These are phyloP conservation scores for Adiantum capillusveneris DNA, from an alignment of 75 land plant species.

Conservation along the genomic window DNA sequence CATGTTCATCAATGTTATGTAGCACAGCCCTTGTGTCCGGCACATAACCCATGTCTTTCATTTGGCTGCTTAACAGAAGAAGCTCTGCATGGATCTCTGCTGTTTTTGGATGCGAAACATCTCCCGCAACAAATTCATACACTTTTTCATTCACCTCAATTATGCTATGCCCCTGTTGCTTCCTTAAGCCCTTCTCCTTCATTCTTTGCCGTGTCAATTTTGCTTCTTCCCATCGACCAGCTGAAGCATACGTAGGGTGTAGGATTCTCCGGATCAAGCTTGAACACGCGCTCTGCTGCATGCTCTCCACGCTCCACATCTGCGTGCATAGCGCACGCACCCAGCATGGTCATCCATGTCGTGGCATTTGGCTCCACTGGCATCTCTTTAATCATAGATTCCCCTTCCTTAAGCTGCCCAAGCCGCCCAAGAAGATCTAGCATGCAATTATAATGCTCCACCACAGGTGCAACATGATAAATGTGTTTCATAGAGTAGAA, in stretches of 20 bases:
- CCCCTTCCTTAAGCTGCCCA: constrained; percentile 3
- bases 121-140: neutral
- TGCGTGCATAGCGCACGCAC: constrained; percentile 5
- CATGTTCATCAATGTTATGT: constrained; percentile 7
- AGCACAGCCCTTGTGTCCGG: constrained; percentile 6
- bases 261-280: neutral
- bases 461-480: neutral
- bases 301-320: neutral
- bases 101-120: neutral
- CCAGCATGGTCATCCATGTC: constrained; percentile 5
- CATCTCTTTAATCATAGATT: neutral
- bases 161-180: constrained; percentile 1
- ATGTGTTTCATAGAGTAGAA: neutral
- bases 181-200: constrained; percentile 9
- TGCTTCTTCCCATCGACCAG: constrained; percentile 17
- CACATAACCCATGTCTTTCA: constrained; percentile 2
- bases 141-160: constrained; percentile 1
- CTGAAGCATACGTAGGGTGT: constrained; percentile 14
- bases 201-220: constrained; percentile 3
- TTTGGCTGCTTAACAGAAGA: neutral
- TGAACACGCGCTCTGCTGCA: neutral
- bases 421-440: constrained; percentile 7
- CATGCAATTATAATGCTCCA: constrained; percentile 4
- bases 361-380: constrained; percentile 4
- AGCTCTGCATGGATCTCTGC: neutral